Conservation (phyloP, 2,329 filamentous ascomycete genomes). For the Claviceps digitariae region DNA sequence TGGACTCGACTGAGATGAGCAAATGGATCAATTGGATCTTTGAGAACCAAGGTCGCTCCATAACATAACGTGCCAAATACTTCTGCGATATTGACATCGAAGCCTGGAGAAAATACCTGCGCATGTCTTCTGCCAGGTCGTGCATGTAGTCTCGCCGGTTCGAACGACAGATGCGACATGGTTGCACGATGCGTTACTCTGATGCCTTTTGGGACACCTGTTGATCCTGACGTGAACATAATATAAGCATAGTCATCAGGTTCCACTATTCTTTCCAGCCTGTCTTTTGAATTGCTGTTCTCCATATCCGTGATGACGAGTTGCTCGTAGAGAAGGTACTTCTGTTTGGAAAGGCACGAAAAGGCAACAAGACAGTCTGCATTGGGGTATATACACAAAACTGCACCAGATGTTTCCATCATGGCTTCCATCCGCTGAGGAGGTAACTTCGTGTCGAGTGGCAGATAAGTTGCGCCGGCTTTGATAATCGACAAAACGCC, state of each 20-base stretch:
- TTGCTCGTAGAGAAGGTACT: not conserved
- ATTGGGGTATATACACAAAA: not conserved
- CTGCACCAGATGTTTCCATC: not conserved
- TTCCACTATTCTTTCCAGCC: not conserved
- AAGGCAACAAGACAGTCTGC: not conserved
- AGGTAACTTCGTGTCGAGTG: not conserved
- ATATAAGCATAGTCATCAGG: not conserved
- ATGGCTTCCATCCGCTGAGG: not conserved
- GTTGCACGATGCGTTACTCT: not conserved
- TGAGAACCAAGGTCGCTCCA: not conserved
- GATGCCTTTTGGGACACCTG: not conserved
- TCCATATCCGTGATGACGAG: too few relatives aligned
- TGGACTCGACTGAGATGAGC: not conserved
- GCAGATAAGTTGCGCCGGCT: not conserved
- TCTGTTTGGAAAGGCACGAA: not conserved
- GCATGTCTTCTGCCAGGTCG: not conserved
- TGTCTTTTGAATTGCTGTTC: not conserved
- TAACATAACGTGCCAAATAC: not conserved
- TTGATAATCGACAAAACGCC: not conserved
- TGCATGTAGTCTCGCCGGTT: not conserved
- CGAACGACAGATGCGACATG: not conserved
- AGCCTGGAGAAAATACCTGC: not conserved
- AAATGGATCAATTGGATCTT: not conserved
- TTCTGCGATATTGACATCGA: not conserved
- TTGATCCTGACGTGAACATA: not conserved